phyloP scores from a whole-genome alignment of 2,329 filamentous ascomycete species.

The Trichoderma cornu-damae region DNA sequence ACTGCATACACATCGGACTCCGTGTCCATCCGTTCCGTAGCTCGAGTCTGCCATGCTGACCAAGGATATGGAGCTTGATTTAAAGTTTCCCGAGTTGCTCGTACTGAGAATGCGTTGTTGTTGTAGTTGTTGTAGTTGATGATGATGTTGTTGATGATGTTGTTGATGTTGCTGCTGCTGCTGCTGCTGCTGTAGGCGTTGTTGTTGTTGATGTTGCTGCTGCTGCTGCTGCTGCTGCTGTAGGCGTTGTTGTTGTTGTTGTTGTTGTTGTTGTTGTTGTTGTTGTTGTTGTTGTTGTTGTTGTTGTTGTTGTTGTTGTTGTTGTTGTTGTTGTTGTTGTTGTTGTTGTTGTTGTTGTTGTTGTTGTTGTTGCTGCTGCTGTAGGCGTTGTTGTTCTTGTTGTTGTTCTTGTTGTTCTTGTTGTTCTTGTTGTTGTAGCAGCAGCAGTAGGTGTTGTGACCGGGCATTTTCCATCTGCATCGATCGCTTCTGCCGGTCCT shows the following conservation, averaged over 20 bases:
- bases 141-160: no score
- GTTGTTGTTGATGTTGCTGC: constrained; percentile 14
- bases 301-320: constrained; percentile 23
- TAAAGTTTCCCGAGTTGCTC: constrained; percentile 31
- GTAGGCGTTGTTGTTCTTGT: constrained; percentile 14
- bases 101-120: constrained; percentile 27
- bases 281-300: constrained; percentile 23
- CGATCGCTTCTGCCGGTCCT: constrained; percentile 44
- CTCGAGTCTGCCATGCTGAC: constrained; percentile 47
- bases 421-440: no score
- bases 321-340: constrained; percentile 23
- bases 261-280: constrained; percentile 21
- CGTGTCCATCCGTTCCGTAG: constrained; percentile 37
- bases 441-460: no score
- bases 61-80: constrained; percentile 45
- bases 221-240: no score
- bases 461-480: constrained; percentile 31
- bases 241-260: constrained; percentile 22
- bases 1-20: constrained; percentile 55
- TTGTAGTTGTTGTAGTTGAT: no score
- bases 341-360: constrained; percentile 21
- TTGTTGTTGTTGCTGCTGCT: no score
- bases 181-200: no score
- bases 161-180: no score
- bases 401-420: constrained; percentile 21